Evolutionary conservation across 2,329 filamentous ascomycete species (phyloP).

Genomic region (Cephalotrichum gorgonifer): DNA sequence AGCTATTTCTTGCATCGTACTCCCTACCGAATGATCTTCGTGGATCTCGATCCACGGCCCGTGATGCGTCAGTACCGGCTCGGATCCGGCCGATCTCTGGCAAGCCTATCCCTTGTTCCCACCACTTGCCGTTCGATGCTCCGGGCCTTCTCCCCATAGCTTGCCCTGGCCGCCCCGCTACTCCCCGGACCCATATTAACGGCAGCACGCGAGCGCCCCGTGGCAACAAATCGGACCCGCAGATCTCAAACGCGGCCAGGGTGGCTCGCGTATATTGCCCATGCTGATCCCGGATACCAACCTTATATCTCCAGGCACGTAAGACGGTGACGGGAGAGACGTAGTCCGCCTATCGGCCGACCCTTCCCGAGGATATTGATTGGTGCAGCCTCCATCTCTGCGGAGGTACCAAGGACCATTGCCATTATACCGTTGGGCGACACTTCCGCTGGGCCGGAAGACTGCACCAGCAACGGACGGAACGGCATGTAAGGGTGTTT

Average conservation of each 20-base stretch:
- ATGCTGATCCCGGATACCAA: not conserved
- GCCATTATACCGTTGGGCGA: not conserved
- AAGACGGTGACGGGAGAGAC: not conserved
- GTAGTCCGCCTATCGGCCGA: not conserved
- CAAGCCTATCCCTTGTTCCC: no score
- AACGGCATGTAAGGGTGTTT: not conserved
- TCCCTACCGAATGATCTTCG: not conserved
- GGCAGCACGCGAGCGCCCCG: not conserved
- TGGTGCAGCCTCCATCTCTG: not conserved
- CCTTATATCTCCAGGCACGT: not conserved
- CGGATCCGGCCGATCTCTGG: not conserved
- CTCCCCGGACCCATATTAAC: not conserved
- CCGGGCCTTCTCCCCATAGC: not conserved
- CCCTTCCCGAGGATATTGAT: not conserved
- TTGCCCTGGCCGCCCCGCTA: not conserved
- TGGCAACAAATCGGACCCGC: not conserved
- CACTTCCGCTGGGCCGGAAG: not conserved
- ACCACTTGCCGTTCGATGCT: not conserved
- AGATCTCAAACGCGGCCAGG: not conserved
- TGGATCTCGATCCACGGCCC: not conserved
- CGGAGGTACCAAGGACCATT: not conserved
- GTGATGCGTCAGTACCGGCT: not conserved
- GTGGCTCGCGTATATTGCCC: not conserved
- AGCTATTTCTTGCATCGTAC: not conserved
- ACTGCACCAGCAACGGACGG: not conserved